Evolutionary conservation across 352 stramenopile species (phyloP).

Genomic region (Aphanomyces cochlioides): DNA sequence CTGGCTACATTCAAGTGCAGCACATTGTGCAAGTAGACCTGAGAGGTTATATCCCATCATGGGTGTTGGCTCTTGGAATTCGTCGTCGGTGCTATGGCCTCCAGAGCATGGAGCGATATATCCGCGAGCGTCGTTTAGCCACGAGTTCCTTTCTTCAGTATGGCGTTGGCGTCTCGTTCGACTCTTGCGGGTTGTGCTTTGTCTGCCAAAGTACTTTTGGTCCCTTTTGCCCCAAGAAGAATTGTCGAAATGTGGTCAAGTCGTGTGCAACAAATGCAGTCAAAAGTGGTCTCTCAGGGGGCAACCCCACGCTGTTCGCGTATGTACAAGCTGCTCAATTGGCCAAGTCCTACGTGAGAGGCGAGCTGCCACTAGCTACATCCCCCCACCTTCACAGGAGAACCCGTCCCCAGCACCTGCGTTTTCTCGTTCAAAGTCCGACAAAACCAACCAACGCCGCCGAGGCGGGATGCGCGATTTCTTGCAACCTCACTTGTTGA

Average conservation of each 20-base stretch:
- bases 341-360: no score
- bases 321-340: conserved; percentile 49
- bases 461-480: no score
- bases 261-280: conserved; percentile 61
- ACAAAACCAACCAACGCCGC: no score
- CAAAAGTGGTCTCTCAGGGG: conserved; percentile 52
- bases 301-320: conserved; percentile 50
- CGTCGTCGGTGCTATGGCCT: conserved; percentile 52
- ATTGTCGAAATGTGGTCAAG: conserved; percentile 68
- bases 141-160: conserved; percentile 58
- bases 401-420: no score
- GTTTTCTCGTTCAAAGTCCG: no score
- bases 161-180: conserved; percentile 58
- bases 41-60: conserved; percentile 47
- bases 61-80: conserved; percentile 48
- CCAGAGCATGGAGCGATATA: conserved; percentile 43
- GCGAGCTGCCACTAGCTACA: no score
- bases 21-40: conserved; percentile 60
- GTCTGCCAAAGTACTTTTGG: conserved; percentile 59
- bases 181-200: conserved; percentile 49
- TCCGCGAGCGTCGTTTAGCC: conserved; percentile 51
- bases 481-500: no score
- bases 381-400: no score
- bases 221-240: conserved; percentile 51
- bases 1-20: conserved; percentile 60